Conservation (phyloP, 345 rosid species). For the Eucalyptus virginea region DNA sequence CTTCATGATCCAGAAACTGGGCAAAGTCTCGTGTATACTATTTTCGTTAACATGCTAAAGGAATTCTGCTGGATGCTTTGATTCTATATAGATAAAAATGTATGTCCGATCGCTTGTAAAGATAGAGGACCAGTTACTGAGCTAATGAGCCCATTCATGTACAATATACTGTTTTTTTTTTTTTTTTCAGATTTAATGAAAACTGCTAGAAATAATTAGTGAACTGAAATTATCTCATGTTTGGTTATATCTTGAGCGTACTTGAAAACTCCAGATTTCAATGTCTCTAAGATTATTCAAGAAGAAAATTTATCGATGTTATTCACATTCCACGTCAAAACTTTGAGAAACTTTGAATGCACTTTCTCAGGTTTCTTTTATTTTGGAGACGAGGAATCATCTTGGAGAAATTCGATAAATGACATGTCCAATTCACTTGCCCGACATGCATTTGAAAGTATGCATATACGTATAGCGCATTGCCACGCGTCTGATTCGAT, state of each 20-base stretch:
- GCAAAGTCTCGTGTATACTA: background rate
- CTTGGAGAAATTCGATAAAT: background rate
- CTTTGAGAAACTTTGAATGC: background rate
- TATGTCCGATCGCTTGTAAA: background rate
- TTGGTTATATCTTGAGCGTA: background rate
- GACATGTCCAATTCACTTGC: background rate
- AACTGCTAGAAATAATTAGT: background rate
- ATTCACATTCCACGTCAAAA: accelerated
- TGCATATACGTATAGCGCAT: accelerated
- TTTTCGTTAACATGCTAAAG: background rate
- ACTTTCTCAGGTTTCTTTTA: too few species aligned
- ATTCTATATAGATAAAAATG: background rate
- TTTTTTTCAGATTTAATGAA: background rate
- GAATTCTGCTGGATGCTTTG: background rate
- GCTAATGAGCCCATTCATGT: background rate
- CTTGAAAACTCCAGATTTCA: background rate
- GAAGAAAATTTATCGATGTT: accelerated
- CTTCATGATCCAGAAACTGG: background rate
- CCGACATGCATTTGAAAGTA: background rate
- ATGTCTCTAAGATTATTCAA: background rate
- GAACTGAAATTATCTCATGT: background rate
- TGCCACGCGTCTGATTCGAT: background rate
- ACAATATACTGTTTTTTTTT: background rate
- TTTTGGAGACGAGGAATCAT: background rate
- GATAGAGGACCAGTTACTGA: background rate